Evolutionary conservation across 1,284 basidiomycete genomes (phyloP), one percentile per base, ranked within the genome.

Genomic region (Ceratobasidium sp.): DNA sequence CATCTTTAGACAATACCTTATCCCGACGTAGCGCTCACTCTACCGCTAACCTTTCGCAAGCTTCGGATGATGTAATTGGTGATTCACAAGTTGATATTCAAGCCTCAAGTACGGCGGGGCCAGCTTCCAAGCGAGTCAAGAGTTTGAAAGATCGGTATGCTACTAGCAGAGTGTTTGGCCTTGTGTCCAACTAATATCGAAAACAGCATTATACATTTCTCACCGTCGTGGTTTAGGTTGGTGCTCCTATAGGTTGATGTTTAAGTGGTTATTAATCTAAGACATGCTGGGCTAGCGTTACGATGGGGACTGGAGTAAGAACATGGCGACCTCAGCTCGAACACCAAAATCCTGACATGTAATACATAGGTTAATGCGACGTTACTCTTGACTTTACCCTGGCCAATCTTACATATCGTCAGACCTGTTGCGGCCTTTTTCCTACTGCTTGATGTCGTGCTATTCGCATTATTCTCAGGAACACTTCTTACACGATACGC

Each of bases 201-300:
- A 18, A 18, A 34, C 34, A 70, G 67, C 3, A 70, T 70, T 21
- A 59, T 70, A 3, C 55, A 70, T 32, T 70, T 70, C n/a, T 70
- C 67, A 12, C 67, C 67, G 23, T 70, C 67, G 3, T 70, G 67
- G 67, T 70, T 70, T 26, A 70, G 67, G 67, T 70, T 12, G 39
- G 26, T 28, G 5, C 18, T 21, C 30, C 9, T 26, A 6, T 36
- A 2, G 28, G 12, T 18, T 5, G 21, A 0, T 41, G 9, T 8
- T 28, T 39, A 50, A 5, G 32, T 5, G 21, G 16, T 53, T 21
- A 67, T 23, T 52, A 30, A 34, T 16, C 36, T 18, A 23, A 55
- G 28, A 43, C 10, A 28, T 34, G 9, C 43, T 21, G 5, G 6
- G n/a, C 16, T 23, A 70, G 67, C n/a, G 67, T 70, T 36, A 59